phyloP scores from a whole-genome alignment of 768 basidiomycete genomes.

The Rhizopogon vinicolor region DNA sequence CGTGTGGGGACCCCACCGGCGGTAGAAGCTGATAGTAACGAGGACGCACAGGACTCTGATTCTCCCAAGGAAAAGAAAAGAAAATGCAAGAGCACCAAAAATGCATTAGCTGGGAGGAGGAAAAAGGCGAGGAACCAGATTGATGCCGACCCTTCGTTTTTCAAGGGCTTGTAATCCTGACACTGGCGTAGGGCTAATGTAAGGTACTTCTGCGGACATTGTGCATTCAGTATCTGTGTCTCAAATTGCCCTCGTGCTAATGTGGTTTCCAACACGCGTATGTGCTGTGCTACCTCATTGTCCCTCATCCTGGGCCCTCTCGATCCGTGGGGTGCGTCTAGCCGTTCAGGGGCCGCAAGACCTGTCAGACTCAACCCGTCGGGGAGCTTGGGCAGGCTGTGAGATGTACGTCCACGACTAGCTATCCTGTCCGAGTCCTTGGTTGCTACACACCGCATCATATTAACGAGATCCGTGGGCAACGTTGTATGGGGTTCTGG shows the following conservation, averaged over 20 bases:
- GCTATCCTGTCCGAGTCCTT: constrained; percentile 14
- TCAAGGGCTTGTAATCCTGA: constrained; percentile 48
- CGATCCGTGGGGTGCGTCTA: neutral
- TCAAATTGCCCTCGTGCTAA: neutral
- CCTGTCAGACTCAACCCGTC: neutral
- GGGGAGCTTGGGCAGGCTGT: constrained; percentile 1
- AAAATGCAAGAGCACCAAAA: constrained; percentile 52
- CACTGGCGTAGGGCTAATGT: neutral
- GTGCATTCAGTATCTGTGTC: neutral
- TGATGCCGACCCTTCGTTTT: constrained; percentile 59
- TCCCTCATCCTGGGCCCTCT: neutral
- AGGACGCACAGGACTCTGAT: constrained; percentile 23
- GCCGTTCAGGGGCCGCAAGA: constrained; percentile 6
- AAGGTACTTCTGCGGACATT: neutral
- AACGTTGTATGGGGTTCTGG: neutral
- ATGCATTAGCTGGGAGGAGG: constrained; percentile 42
- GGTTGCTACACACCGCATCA: constrained; percentile 17
- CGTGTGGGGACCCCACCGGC: constrained; percentile 5
- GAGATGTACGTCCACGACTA: constrained; percentile 22
- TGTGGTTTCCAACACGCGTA: neutral
- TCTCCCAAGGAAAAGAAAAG: constrained; percentile 41
- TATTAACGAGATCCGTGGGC: constrained; percentile 18
- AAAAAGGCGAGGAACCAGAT: constrained; percentile 59
- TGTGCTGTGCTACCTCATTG: too few relatives aligned
- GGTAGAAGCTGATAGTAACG: constrained; percentile 17